Conservation (phyloP, 2,329 filamentous ascomycete species). For the Curvularia spicifera region DNA sequence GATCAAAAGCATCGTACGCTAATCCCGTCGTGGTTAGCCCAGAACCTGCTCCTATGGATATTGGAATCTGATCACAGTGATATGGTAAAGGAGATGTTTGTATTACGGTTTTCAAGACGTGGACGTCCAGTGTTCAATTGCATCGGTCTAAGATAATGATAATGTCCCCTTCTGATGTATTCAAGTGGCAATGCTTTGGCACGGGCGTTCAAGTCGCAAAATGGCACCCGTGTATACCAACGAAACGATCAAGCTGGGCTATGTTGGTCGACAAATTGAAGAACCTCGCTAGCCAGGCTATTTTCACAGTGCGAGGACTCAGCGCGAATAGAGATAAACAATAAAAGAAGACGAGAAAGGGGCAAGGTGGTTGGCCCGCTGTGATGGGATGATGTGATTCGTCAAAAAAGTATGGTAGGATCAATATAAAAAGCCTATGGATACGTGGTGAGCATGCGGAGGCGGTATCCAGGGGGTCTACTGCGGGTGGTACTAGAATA, state of each 20-base stretch:
- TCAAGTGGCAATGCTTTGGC: not conserved
- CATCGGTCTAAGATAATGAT: not conserved
- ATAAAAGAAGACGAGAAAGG: not conserved
- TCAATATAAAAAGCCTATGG: slow-evolving; percentile 11
- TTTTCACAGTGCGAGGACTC: not conserved
- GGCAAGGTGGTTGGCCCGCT: not conserved
- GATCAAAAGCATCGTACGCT: not conserved
- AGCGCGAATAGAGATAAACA: not conserved
- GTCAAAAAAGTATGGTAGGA: slow-evolving; percentile 6
- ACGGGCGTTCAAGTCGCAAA: not conserved
- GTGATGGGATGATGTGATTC: not conserved
- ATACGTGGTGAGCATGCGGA: slow-evolving; percentile 2
- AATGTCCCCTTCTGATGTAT: not conserved
- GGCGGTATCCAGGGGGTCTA: not conserved
- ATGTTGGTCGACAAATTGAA: not conserved
- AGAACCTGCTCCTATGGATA: not conserved
- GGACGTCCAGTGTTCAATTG: not conserved
- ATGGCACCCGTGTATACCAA: not conserved
- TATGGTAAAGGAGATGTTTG: too few relatives aligned
- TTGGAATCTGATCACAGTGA: not conserved
- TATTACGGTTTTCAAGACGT: not conserved
- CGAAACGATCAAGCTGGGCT: not conserved
- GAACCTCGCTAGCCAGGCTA: not conserved
- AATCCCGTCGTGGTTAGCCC: not conserved
- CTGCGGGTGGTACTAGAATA: not conserved